Conservation (phyloP, 306 rosid genomes). For the Nissolia schottii region DNA sequence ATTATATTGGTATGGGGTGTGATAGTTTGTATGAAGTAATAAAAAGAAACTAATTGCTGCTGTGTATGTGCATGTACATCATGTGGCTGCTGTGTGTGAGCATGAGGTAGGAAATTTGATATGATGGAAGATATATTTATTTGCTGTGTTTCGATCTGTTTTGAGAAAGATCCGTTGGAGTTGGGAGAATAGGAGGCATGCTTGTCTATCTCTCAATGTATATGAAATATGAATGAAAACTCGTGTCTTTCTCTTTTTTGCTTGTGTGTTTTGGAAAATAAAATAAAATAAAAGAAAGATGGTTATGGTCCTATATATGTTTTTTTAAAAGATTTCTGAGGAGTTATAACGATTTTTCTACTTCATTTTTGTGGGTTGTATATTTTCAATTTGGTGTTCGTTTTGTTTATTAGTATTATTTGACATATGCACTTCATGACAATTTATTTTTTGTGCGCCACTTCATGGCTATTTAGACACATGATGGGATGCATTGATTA, state of each 20-base stretch:
- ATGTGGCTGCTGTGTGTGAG: neutral
- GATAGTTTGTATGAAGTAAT: too few species aligned
- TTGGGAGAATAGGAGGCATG: conserved; percentile 17
- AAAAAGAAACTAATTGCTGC: too few species aligned
- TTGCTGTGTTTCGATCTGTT: neutral
- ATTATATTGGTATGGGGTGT: too few species aligned
- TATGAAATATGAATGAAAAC: conserved; percentile 37
- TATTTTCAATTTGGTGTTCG: conserved; percentile 7
- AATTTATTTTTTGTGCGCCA: too few species aligned
- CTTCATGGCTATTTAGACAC: conserved; percentile 19
- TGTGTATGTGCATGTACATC: neutral
- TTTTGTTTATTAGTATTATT: neutral
- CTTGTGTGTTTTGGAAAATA: conserved; percentile 38
- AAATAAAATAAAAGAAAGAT: conserved; percentile 45
- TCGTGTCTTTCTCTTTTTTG: conserved; percentile 11
- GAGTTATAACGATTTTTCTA: conserved; percentile 18
- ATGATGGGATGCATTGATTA: conserved; percentile 42
- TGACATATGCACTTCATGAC: conserved; percentile 1
- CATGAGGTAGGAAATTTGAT: neutral
- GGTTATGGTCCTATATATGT: neutral
- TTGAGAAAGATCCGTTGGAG: conserved; percentile 3
- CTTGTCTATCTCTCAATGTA: conserved; percentile 27
- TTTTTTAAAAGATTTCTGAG: conserved; percentile 16
- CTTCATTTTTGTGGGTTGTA: conserved; percentile 15
- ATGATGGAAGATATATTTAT: too few species aligned